Conservation (phyloP, 257 asterid genomes). For the Perilla frutescens region DNA sequence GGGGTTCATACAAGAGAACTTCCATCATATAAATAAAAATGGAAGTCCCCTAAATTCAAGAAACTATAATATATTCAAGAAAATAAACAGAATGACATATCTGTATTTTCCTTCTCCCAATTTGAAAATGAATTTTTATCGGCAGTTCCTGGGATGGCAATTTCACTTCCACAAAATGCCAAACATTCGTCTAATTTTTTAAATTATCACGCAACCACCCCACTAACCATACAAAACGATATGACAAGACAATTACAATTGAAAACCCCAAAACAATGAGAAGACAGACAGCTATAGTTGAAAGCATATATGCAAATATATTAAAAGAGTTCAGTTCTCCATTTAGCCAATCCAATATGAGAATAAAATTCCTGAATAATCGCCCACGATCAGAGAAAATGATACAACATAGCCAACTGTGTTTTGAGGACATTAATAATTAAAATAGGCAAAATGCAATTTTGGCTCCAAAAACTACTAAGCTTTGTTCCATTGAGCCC, state of each 20-base stretch:
- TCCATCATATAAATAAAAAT: not conserved
- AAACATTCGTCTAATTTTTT: no score
- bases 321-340: not conserved
- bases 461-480: not conserved
- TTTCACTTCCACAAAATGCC: not conserved
- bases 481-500: not conserved
- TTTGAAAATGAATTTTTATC: not conserved
- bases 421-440: not conserved
- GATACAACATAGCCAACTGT: not conserved
- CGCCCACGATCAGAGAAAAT: not conserved
- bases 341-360: not conserved
- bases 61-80: not conserved
- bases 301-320: not conserved
- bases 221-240: not conserved
- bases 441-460: not conserved
- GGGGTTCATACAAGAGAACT: slow-evolving; percentile 24
- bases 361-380: not conserved
- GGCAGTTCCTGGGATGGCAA: not conserved
- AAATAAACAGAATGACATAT: not conserved
- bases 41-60: not conserved
- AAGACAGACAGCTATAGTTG: not conserved
- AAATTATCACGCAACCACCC: not conserved
- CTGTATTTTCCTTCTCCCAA: not conserved
- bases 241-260: not conserved
- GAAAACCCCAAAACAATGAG: not conserved